Evolutionary conservation across 306 rosid species (phyloP), one percentile per base, ranked within the genome.

Genomic region (Cyclanthera cordifolia): DNA sequence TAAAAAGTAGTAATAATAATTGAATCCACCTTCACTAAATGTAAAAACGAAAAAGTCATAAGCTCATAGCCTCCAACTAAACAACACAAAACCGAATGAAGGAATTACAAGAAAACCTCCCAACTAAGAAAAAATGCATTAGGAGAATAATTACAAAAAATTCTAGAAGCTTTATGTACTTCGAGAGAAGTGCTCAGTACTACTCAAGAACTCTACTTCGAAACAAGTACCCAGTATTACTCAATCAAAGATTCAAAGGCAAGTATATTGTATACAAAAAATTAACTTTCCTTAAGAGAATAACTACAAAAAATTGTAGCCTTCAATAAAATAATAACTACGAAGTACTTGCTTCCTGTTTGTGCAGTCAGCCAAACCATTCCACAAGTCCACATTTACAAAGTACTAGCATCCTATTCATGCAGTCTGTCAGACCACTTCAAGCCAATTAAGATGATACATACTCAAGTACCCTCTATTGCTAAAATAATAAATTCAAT

Each of bases 331-430:
- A 51, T 15, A 3, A 45, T 0, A 12, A 14, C 14, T 45, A 24
- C 3, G 1, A 25, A 25, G 61, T 56, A 56, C 63, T 25, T 21
- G 59, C 32, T 4, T 58, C 66, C 66, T 30, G 37, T 30, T n/a
- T 58, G 66, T 30, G 43, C 64, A 15, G 41, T 27, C 60, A 30
- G 65, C 23, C 65, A 57, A 57, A 57, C 6, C 65, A 28, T 45
- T 56, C 21, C 64, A 56, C 61, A 25, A 2, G 19, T 5, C 19
- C 56, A 51, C 20, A 10, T 17, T 20, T 53, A 21, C 30, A 5
- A 53, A 53, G 8, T 4, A 21, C 56, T 20, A 52, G 56, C 15
- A 19, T 53, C 58, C 30, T 9, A 53, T 53, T 20, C 20, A 15
- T 53, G 30, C 58, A 53, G 32, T 16, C 8, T 2, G 45, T 28